Percentiles rank a stretch among this genome's conserved stretches.
phyloP scores from a whole-genome alignment of 257 asterid genomes.

The Phtheirospermum japonicum region DNA sequence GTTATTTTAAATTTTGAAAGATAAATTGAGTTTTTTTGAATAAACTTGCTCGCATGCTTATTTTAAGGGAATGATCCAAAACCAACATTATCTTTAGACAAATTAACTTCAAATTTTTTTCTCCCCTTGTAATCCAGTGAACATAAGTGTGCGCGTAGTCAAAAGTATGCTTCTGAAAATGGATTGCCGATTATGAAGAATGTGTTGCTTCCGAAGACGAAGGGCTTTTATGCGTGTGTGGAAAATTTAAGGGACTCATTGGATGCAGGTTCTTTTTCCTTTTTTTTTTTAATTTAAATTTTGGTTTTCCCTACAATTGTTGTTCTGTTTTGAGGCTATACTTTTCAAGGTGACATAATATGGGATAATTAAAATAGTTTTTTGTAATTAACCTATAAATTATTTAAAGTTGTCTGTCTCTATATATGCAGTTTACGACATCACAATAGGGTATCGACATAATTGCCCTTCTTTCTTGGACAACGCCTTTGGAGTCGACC shows the following conservation, averaged over 20 bases:
- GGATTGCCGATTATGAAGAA: constrained; percentile 75
- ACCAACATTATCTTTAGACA: too few species aligned
- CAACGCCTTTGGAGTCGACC: constrained; percentile 78
- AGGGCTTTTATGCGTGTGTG: constrained; percentile 76
- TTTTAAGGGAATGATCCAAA: too few species aligned
- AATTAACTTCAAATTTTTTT: too few species aligned
- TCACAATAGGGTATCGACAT: constrained; percentile 73
- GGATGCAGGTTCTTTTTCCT: constrained; percentile 68
- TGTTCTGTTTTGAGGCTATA: neutral
- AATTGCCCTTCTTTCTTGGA: constrained; percentile 80
- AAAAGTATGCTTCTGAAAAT: constrained; percentile 73
- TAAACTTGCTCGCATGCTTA: neutral
- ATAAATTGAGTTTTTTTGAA: neutral
- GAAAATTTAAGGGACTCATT: constrained; percentile 61
- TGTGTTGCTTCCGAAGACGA: constrained; percentile 82
- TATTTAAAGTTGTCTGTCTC: too few species aligned
- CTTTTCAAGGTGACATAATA: neutral
- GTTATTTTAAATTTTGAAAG: too few species aligned
- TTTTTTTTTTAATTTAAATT: too few species aligned
- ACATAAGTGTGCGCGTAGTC: constrained; percentile 72
- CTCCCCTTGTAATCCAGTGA: constrained; percentile 77
- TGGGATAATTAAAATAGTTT: too few species aligned
- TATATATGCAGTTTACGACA: constrained; percentile 72
- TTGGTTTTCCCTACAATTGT: too few species aligned
- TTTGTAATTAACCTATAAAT: too few species aligned